Percentiles rank a stretch among this genome's conserved stretches.
These are phyloP conservation scores for Hemileia vastatrix DNA, from an alignment of 1,284 basidiomycete species.

Conservation along the genomic window DNA sequence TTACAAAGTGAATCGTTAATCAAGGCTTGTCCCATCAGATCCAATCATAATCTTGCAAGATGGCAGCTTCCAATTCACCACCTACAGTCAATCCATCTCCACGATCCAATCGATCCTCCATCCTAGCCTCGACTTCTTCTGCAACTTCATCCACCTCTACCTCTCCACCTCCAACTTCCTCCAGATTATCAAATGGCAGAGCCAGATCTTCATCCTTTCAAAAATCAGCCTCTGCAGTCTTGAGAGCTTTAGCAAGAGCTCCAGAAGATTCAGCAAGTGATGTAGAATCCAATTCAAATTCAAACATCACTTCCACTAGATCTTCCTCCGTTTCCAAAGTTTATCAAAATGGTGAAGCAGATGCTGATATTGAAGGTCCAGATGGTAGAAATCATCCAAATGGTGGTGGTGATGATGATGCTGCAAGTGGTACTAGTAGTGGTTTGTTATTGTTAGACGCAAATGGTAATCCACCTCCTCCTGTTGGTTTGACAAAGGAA, in stretches of 20 bases:
- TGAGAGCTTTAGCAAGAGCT: conserved; percentile 36
- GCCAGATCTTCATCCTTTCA: conserved; percentile 35
- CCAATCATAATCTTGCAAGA: no score
- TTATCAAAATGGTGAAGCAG: conserved; percentile 4
- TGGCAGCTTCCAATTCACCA: neutral
- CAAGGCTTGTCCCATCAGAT: no score
- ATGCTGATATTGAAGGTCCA: conserved; percentile 7
- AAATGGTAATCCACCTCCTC: neutral
- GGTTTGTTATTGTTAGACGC: neutral
- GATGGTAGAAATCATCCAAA: conserved; percentile 14
- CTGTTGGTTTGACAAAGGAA: conserved; percentile 13
- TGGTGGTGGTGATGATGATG: neutral
- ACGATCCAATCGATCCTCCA: neutral
- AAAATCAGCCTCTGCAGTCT: conserved; percentile 36
- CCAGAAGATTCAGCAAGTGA: conserved; percentile 12
- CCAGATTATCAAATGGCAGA: neutral
- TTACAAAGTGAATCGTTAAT: no score
- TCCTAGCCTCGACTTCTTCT: neutral
- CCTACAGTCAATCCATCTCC: neutral
- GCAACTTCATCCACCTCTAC: neutral
- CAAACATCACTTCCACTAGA: neutral
- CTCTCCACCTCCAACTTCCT: neutral
- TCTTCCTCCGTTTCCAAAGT: neutral
- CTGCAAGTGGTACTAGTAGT: no score
- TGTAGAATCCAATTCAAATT: conserved; percentile 6